Evolutionary conservation across 495 filamentous ascomycete species (phyloP).

Genomic region (Penicillium ochrochloron): DNA sequence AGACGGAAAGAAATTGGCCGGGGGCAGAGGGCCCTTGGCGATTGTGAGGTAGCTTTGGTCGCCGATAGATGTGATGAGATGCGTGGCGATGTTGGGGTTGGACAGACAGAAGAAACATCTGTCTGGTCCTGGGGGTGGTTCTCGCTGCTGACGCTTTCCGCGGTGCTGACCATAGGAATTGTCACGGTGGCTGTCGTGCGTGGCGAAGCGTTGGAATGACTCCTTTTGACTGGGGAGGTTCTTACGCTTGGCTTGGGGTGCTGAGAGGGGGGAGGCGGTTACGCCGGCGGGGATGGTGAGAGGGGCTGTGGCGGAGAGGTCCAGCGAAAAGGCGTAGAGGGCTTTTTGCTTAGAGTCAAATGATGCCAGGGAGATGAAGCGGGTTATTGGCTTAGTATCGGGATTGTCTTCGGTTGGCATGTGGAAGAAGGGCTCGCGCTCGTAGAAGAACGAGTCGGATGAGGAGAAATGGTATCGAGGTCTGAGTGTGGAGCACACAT

Average conservation of each 20-base stretch:
- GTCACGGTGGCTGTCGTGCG: conserved; percentile 35
- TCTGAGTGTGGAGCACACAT: conserved; percentile 74
- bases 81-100: conserved; percentile 77
- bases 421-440: conserved; percentile 93
- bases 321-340: conserved; percentile 86
- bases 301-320: conserved; percentile 61
- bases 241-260: conserved; percentile 62
- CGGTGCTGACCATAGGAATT: conserved; percentile 28
- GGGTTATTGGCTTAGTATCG: conserved; percentile 65
- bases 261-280: conserved; percentile 71
- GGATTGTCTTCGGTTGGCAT: conserved; percentile 56
- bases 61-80: conserved; percentile 88
- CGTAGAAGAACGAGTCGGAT: conserved; percentile 72
- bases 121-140: conserved; percentile 69
- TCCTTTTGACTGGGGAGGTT: conserved; percentile 53
- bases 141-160: conserved; percentile 57
- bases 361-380: conserved; percentile 85
- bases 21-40: conserved; percentile 86
- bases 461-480: conserved; percentile 87
- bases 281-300: conserved; percentile 64
- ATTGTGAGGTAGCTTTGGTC: conserved; percentile 85
- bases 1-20: conserved; percentile 64
- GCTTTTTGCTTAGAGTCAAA: conserved; percentile 79
- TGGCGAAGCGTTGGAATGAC: conserved; percentile 65
- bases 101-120: conserved; percentile 94